Evolutionary conservation across 2,329 filamentous ascomycete genomes (phyloP).

Genomic region (Fusarium albosuccineum): DNA sequence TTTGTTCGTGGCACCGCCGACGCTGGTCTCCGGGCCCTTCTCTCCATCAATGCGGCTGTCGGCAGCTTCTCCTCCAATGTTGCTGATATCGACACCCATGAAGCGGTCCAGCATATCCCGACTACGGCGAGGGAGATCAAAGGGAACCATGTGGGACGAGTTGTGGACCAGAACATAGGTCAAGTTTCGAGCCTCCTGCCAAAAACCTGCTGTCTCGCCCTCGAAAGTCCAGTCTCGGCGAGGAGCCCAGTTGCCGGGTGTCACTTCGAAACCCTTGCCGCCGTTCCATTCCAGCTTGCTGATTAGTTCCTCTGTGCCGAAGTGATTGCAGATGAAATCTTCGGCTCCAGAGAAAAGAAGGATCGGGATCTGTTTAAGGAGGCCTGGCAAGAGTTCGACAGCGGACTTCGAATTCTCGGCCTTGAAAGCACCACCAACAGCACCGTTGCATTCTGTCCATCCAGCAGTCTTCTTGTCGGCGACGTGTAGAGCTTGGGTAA

Average conservation of each 20-base stretch:
- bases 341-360: constrained; percentile 93
- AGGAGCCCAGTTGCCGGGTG: constrained; percentile 90
- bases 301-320: constrained; percentile 93
- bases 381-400: constrained; percentile 78
- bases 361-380: constrained; percentile 82
- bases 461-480: constrained; percentile 84
- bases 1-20: constrained; percentile 75
- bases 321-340: constrained; percentile 96
- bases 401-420: constrained; percentile 79
- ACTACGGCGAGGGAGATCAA: constrained; percentile 86
- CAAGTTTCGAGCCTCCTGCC: constrained; percentile 93
- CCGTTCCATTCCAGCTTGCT: constrained; percentile 92
- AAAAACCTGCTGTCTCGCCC: constrained; percentile 87
- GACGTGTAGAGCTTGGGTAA: constrained; percentile 84
- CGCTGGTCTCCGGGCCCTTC: constrained; percentile 81
- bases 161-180: constrained; percentile 98
- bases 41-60: constrained; percentile 89
- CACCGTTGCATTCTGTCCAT: constrained; percentile 90
- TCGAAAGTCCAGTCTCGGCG: constrained; percentile 95
- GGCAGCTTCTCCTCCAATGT: constrained; percentile 83
- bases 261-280: constrained; percentile 89
- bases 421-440: constrained; percentile 79
- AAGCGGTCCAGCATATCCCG: constrained; percentile 98
- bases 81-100: constrained; percentile 90
- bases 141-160: constrained; percentile 97